Evolutionary conservation across 441 rosid species (phyloP).

Genomic region (Erodium texanum): DNA sequence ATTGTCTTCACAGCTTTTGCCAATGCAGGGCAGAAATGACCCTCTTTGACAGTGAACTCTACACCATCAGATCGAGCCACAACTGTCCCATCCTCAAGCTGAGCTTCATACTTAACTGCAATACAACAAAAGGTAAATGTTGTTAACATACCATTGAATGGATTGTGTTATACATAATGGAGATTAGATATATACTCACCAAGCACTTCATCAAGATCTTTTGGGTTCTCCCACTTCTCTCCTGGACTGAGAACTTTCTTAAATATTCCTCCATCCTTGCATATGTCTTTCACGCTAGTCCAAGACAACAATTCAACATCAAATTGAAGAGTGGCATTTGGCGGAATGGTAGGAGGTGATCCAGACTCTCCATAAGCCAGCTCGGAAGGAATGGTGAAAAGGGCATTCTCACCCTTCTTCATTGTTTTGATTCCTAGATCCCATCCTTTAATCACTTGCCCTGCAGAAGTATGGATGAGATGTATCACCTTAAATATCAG

Average conservation of each 20-base stretch:
- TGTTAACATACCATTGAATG: background rate
- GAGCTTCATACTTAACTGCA: conserved; percentile 70
- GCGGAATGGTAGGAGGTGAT: conserved; percentile 73
- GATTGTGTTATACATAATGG: too few relatives aligned
- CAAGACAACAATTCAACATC: conserved; percentile 82
- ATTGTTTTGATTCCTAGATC: conserved; percentile 85
- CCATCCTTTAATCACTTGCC: conserved; percentile 94
- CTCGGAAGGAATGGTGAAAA: conserved; percentile 72
- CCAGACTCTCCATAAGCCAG: conserved; percentile 84
- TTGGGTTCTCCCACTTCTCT: conserved; percentile 76
- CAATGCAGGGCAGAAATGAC: conserved; percentile 69
- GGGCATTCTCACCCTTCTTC: conserved; percentile 87
- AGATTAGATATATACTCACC: conserved; percentile 32
- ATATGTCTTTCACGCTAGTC: conserved; percentile 79
- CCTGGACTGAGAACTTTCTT: conserved; percentile 66
- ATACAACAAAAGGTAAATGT: background rate
- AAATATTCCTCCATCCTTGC: conserved; percentile 83
- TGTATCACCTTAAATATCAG: background rate
- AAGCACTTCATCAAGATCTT: conserved; percentile 74
- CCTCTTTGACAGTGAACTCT: too few relatives aligned
- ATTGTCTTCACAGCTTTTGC: conserved; percentile 72
- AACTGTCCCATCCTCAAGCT: conserved; percentile 62
- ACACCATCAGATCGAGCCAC: conserved; percentile 63
- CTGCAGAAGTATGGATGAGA: conserved; percentile 22
- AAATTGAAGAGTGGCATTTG: conserved; percentile 68